A percentile compares a stretch with the other conserved stretches of the same genome.
phyloP scores from a whole-genome alignment of 2,329 filamentous ascomycete genomes.

The Scedosporium boydii region DNA sequence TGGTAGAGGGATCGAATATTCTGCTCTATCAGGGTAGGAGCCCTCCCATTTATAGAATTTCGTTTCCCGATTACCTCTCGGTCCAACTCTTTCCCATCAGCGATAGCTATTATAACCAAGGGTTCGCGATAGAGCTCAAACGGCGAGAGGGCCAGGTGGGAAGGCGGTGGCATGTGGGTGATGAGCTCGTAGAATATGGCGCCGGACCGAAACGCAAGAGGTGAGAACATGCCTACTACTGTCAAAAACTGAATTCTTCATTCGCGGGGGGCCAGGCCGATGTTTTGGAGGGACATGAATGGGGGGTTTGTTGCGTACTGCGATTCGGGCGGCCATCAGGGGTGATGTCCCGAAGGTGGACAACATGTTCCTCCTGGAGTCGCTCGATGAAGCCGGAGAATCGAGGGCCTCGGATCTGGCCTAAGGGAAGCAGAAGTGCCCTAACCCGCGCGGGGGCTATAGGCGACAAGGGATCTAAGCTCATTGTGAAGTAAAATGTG shows the following conservation, averaged over 20 bases:
- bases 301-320: constrained; percentile 44
- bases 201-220: constrained; percentile 76
- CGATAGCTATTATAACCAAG: constrained; percentile 72
- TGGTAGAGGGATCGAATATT: constrained; percentile 52
- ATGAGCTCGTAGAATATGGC: constrained; percentile 82
- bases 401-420: constrained; percentile 71
- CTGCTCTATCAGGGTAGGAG: constrained; percentile 38
- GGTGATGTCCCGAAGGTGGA: constrained; percentile 78
- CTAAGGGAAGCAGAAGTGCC: constrained; percentile 77
- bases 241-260: constrained; percentile 12
- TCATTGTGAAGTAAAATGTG: constrained; percentile 49
- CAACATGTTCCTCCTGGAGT: constrained; percentile 68
- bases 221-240: constrained; percentile 78
- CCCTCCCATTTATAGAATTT: constrained; percentile 40
- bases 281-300: too few relatives aligned
- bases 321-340: constrained; percentile 76
- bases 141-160: constrained; percentile 70
- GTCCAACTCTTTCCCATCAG: constrained; percentile 65
- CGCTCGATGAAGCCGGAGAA: constrained; percentile 73
- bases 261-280: too few relatives aligned
- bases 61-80: constrained; percentile 43
- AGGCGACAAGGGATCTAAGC: constrained; percentile 80
- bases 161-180: constrained; percentile 68
- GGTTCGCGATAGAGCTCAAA: constrained; percentile 88
- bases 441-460: constrained; percentile 86